Percentiles rank a stretch among this genome's conserved stretches.
phyloP scores from a whole-genome alignment of 2,329 filamentous ascomycete genomes.

The Phaeosphaeria sp. region DNA sequence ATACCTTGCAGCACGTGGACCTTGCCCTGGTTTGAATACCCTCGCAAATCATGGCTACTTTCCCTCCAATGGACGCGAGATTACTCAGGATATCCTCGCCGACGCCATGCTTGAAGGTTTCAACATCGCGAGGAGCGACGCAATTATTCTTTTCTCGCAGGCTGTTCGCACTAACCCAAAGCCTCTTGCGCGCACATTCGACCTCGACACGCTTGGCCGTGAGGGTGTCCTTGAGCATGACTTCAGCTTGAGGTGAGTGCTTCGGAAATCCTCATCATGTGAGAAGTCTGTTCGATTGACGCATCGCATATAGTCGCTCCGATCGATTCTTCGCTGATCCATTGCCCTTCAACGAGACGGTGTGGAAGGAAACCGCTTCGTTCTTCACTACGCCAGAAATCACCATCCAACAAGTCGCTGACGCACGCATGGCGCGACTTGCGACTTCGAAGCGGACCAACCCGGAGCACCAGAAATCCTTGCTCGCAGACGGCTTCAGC shows the following conservation, averaged over 20 bases:
- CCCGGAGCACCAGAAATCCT: slow-evolving; percentile 8
- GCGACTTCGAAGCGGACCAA: slow-evolving; percentile 8
- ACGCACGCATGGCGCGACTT: slow-evolving; percentile 3
- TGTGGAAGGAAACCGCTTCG: slow-evolving; percentile 9
- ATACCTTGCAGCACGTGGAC: slow-evolving; percentile 7
- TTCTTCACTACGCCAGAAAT: slow-evolving; percentile 9
- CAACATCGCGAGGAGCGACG: slow-evolving; percentile 12
- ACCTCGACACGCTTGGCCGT: slow-evolving; percentile 9
- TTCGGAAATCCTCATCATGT: not conserved
- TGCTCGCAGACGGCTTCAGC: slow-evolving; percentile 9
- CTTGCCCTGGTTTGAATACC: not conserved
- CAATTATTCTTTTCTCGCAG: slow-evolving; percentile 11
- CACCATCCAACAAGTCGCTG: slow-evolving; percentile 6
- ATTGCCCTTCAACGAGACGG: slow-evolving; percentile 12
- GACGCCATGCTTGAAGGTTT: slow-evolving; percentile 11
- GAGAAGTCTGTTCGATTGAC: too few species aligned
- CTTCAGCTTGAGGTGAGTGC: slow-evolving; percentile 9
- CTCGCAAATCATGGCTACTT: not conserved
- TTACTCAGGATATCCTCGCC: slow-evolving; percentile 10
- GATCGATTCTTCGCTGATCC: slow-evolving; percentile 12
- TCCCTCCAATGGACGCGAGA: slow-evolving; percentile 2
- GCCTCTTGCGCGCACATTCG: slow-evolving; percentile 6
- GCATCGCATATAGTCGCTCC: slow-evolving; percentile 2
- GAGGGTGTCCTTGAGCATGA: slow-evolving; percentile 11
- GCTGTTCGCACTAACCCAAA: slow-evolving; percentile 10